Percentiles rank a stretch among this genome's conserved stretches.
Evolutionary conservation across 352 stramenopile species (phyloP).

Genomic region (Phytophthora pini): DNA sequence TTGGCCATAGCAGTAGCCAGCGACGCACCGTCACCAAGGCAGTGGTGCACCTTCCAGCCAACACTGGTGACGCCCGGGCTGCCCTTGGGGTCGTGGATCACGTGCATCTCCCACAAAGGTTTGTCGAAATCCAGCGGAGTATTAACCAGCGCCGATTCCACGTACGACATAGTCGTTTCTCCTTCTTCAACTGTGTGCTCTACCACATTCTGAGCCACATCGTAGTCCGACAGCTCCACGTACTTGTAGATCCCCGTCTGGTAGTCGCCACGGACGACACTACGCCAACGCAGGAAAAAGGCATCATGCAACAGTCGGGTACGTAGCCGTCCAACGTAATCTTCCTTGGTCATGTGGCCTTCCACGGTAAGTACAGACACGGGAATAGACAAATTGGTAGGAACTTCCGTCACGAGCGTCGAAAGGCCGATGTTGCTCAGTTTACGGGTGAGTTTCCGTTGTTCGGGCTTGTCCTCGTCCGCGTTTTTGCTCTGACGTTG

Average conservation of each 20-base stretch:
- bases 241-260: slow-evolving; percentile 57
- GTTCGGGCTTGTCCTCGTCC: not conserved
- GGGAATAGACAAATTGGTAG: slow-evolving; percentile 80
- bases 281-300: slow-evolving; percentile 80
- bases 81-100: slow-evolving; percentile 52
- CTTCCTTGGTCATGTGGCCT: slow-evolving; percentile 48
- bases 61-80: slow-evolving; percentile 49
- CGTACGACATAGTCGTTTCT: slow-evolving; percentile 66
- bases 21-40: slow-evolving; percentile 77
- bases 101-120: slow-evolving; percentile 80
- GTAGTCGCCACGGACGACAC: slow-evolving; percentile 53
- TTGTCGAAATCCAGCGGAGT: slow-evolving; percentile 67
- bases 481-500: slow-evolving; percentile 25
- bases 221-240: slow-evolving; percentile 63
- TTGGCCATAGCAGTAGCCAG: slow-evolving; percentile 67
- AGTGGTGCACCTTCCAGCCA: slow-evolving; percentile 82
- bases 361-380: slow-evolving; percentile 68
- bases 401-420: slow-evolving; percentile 76
- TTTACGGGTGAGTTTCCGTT: slow-evolving; percentile 51
- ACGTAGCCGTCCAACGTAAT: slow-evolving; percentile 61
- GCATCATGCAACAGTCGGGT: slow-evolving; percentile 53
- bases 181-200: slow-evolving; percentile 57
- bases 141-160: slow-evolving; percentile 75
- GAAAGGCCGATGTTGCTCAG: slow-evolving; percentile 78
- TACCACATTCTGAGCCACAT: slow-evolving; percentile 59